Conservation (phyloP, 1,284 basidiomycete genomes). For the Pseudozyma flocculosa region DNA sequence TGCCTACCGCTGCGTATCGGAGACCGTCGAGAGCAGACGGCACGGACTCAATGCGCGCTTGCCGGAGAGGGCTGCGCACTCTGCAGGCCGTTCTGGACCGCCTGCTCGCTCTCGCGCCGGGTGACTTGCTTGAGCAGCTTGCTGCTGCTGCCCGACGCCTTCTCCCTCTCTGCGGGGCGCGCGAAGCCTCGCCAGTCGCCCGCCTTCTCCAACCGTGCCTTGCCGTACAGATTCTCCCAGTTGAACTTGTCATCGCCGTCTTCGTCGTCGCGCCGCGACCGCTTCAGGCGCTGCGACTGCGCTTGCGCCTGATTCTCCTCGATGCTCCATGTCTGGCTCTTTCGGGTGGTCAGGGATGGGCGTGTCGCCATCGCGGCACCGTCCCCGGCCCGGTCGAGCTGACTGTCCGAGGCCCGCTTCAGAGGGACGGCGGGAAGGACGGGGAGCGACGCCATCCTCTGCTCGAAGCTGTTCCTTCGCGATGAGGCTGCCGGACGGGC, state of each 20-base stretch:
- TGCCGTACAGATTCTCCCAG: constrained; percentile 37
- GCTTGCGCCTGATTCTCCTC: constrained; percentile 3
- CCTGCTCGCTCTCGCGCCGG: too few species aligned
- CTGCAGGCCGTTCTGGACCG: too few species aligned
- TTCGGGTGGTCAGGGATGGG: not conserved
- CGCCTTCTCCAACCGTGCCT: constrained; percentile 31
- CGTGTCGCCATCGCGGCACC: constrained; percentile 4
- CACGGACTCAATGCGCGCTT: too few species aligned
- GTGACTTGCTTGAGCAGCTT: too few species aligned
- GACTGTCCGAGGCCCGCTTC: constrained; percentile 16
- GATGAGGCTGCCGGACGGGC: constrained; percentile 3
- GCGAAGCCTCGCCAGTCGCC: constrained; percentile 37
- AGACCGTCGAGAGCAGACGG: too few species aligned
- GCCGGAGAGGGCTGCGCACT: too few species aligned
- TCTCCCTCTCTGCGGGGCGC: constrained; percentile 20
- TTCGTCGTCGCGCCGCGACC: constrained; percentile 27
- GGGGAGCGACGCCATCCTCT: constrained; percentile 38
- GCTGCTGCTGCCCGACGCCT: too few species aligned
- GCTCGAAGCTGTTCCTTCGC: constrained; percentile 41
- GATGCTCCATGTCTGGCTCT: constrained; percentile 20
- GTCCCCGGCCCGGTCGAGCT: too few species aligned
- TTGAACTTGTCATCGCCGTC: constrained; percentile 37
- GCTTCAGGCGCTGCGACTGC: constrained; percentile 10
- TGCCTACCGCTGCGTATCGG: too few species aligned
- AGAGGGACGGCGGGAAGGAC: constrained; percentile 39